Base-by-base conservation (phyloP, 495 filamentous ascomycete genomes). In the Tuber borchii region DNA sequence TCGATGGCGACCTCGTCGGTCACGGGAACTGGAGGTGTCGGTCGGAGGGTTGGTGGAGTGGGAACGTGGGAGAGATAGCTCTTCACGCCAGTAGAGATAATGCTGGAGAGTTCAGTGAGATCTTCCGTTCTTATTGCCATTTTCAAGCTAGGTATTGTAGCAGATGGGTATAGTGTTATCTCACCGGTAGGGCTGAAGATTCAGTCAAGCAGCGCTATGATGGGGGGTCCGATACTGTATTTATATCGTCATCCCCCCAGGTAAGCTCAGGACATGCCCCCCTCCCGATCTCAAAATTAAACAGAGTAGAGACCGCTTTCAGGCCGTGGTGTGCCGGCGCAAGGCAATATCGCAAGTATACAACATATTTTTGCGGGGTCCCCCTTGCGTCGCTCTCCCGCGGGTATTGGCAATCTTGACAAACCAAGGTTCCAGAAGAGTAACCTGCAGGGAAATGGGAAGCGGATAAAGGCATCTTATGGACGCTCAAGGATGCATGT, bases 61-160 rank as follows among this genome's bases (percentile, higher is more conserved):
- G 44, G 22, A 39, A 39, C 19, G 26, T 69, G 68, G 43, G 42
- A 71, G 34, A 51, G 74, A 12, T 75, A 75, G 69, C 26, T 75
- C 14, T 72, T 75, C 71, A 71, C 8, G 4, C 40, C 42, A 0
- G 74, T 56, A 12, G 69, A 61, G 31, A 75, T 69, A n/a, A 75
- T 71, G 31, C 46, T 43, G 10, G 74, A 72, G 44, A 75, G 68
- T 10, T 39, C 20, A 43, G 31, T 56, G 45, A 75, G 65, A 20
- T 75, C 12, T 75, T 75, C 69, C 22, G 69, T 75, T 75, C 39
- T 71, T 16, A 7, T 56, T 56, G 74, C 45, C 69, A 75, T 75
- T 39, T 8, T 72, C 61, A 72, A 34, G 39, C 46, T 40, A 20
- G 39, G 17, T 40, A n/a, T 17, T 26, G 12, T 19, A 65, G 12